phyloP scores from a whole-genome alignment of 768 basidiomycete species.

The Termitomyces sp. region DNA sequence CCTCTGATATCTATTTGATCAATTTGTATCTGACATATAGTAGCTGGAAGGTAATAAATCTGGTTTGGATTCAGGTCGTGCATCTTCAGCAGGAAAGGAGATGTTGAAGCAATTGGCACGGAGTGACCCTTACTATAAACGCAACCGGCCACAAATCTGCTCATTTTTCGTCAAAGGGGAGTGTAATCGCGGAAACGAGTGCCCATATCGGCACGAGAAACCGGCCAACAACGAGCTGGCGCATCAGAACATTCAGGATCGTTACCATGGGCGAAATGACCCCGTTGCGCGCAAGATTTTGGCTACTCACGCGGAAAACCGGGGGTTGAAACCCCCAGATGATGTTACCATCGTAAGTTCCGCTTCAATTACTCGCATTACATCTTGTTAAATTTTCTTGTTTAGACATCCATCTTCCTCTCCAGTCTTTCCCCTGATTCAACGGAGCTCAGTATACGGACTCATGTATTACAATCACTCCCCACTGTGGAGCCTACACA shows the following conservation, averaged over 20 bases:
- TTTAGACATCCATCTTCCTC: constrained; percentile 83
- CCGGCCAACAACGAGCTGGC: constrained; percentile 79
- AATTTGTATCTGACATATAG: constrained; percentile 8
- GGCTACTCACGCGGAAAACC: constrained; percentile 69
- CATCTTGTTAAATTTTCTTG: constrained; percentile 2
- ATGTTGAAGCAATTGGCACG: constrained; percentile 95
- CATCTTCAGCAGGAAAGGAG: constrained; percentile 86
- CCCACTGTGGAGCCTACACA: constrained; percentile 61
- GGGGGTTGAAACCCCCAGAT: constrained; percentile 88
- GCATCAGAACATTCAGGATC: constrained; percentile 92
- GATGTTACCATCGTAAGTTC: constrained; percentile 78
- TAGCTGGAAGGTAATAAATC: constrained; percentile 76
- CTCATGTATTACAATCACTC: constrained; percentile 65
- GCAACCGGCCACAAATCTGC: constrained; percentile 91
- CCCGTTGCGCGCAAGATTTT: constrained; percentile 94
- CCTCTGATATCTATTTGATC: not conserved
- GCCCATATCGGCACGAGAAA: constrained; percentile 95
- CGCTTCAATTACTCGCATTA: not conserved
- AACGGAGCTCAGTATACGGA: constrained; percentile 73
- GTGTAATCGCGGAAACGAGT: constrained; percentile 87
- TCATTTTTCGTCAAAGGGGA: constrained; percentile 96
- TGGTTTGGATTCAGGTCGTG: constrained; percentile 55
- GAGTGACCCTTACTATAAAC: constrained; percentile 96
- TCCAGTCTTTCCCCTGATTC: constrained; percentile 69
- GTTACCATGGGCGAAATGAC: constrained; percentile 91